Evolutionary conservation across 2,329 filamentous ascomycete species (phyloP).

Genomic region (Pestalotiopsis sp.): DNA sequence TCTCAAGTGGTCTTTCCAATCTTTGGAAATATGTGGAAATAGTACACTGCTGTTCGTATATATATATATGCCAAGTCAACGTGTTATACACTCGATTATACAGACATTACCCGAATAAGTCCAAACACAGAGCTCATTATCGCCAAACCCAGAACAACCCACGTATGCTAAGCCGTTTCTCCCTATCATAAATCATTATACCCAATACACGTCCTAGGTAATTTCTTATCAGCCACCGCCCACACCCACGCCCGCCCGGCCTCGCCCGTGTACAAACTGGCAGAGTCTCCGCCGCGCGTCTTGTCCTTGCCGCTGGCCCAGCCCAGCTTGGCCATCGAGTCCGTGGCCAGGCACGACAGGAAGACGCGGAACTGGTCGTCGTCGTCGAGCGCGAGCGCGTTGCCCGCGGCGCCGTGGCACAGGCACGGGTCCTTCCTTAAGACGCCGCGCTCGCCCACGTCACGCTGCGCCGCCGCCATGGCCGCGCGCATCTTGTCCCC

Average conservation of each 20-base stretch:
- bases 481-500: conserved; percentile 55
- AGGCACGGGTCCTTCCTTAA: conserved; percentile 67
- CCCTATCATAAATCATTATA: conserved; percentile 30
- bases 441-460: conserved; percentile 60
- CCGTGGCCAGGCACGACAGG: conserved; percentile 26
- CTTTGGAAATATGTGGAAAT: background rate
- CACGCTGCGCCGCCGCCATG: conserved; percentile 52
- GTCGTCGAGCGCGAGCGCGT: conserved; percentile 49
- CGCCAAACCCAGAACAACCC: background rate
- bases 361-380: conserved; percentile 24
- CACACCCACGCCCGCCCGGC: conserved; percentile 31
- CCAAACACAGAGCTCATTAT: background rate
- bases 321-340: conserved; percentile 17
- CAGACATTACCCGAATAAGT: too few relatives aligned
- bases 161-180: background rate
- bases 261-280: conserved; percentile 30
- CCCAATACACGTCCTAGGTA: conserved; percentile 24
- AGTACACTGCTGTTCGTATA: background rate
- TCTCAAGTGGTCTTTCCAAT: background rate
- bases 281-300: conserved; percentile 15
- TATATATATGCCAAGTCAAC: background rate
- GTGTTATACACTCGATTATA: background rate
- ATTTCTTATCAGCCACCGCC: conserved; percentile 23
- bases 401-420: conserved; percentile 68
- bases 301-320: conserved; percentile 9